A percentile compares a stretch with the other conserved stretches of the same genome.
Conservation (phyloP, 106 monocot genomes). For the Dendrobium officinale region DNA sequence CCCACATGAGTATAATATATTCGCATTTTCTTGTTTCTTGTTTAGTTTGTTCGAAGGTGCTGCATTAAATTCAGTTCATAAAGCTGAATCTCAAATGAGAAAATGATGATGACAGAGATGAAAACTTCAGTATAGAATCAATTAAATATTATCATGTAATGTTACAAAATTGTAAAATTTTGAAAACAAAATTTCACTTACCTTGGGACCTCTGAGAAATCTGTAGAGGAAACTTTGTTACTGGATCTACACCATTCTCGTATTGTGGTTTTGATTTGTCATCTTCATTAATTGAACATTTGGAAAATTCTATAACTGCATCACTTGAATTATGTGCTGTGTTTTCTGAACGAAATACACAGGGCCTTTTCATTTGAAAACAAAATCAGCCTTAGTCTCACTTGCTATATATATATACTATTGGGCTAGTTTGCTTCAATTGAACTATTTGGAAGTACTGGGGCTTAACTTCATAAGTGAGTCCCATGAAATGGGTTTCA, state of each 20-base stretch:
- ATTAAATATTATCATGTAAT: neutral
- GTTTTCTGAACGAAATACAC: constrained; percentile 41
- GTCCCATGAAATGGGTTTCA: neutral
- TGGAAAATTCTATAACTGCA: constrained; percentile 35
- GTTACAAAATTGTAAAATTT: neutral
- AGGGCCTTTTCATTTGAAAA: constrained; percentile 26
- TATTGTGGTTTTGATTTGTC: constrained; percentile 23
- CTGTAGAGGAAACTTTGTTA: constrained; percentile 38
- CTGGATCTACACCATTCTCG: constrained; percentile 12
- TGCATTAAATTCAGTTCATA: neutral
- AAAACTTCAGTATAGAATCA: neutral
- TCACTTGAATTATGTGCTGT: constrained; percentile 27
- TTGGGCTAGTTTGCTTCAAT: constrained; percentile 2
- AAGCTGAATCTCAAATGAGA: neutral
- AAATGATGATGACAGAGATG: neutral
- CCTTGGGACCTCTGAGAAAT: constrained; percentile 43
- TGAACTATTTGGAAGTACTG: neutral
- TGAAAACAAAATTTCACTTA: neutral
- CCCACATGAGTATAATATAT: neutral
- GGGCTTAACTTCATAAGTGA: neutral
- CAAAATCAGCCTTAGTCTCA: neutral
- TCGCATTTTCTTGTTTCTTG: neutral
- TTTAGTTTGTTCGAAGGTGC: neutral
- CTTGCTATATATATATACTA: neutral
- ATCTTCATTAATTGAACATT: constrained; percentile 46